A percentile compares a stretch with the other conserved stretches of the same genome.
Evolutionary conservation across 1,284 basidiomycete species (phyloP).

Genomic region (Ganoderma boninense): DNA sequence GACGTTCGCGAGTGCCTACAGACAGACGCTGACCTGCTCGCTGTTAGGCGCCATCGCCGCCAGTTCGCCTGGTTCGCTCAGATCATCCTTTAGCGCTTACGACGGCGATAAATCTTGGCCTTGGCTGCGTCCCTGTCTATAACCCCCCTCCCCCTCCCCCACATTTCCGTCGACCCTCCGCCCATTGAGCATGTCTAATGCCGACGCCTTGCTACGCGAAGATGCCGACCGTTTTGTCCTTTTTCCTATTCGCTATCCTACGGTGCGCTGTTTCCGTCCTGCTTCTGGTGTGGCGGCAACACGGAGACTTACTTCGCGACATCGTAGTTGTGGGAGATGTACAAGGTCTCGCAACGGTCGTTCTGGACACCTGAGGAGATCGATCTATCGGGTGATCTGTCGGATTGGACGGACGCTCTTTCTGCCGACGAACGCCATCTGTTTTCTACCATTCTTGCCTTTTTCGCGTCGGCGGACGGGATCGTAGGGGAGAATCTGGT

Average conservation of each 20-base stretch:
- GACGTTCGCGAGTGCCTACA: too few relatives aligned
- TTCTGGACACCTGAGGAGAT: neutral
- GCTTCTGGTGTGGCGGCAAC: too few relatives aligned
- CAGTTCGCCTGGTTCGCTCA: too few relatives aligned
- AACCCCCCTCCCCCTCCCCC: too few relatives aligned
- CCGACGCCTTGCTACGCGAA: neutral
- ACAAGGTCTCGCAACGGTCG: neutral
- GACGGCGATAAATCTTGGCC: too few relatives aligned
- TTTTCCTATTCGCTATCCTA: neutral
- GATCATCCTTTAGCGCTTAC: too few relatives aligned
- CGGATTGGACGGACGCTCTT: neutral
- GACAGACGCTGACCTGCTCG: too few relatives aligned
- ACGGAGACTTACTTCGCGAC: too few relatives aligned
- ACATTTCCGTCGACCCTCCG: too few relatives aligned
- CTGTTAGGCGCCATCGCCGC: too few relatives aligned
- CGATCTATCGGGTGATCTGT: neutral
- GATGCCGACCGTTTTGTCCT: neutral
- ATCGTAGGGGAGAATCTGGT: neutral
- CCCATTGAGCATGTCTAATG: too few relatives aligned
- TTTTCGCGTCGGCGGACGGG: neutral
- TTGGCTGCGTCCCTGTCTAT: too few relatives aligned
- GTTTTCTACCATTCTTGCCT: neutral
- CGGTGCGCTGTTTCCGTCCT: neutral
- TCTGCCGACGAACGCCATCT: neutral
- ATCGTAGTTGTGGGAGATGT: neutral